Evolutionary conservation across 495 filamentous ascomycete genomes (phyloP), one percentile per base, ranked within the genome.

Genomic region (Penicillium samsonianum): DNA sequence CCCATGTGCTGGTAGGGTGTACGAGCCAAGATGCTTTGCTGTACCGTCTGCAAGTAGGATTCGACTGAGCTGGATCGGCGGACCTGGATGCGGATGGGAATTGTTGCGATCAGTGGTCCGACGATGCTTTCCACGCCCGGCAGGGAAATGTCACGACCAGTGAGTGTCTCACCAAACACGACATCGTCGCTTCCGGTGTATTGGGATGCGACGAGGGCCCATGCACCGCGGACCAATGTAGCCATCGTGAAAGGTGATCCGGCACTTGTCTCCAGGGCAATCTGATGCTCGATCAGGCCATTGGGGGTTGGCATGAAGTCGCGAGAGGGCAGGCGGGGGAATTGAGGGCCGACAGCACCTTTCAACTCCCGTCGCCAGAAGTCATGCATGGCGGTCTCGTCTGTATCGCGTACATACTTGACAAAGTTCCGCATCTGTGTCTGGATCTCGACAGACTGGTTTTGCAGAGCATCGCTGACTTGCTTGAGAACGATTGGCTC

Each of bases 1-100:
- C 88, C 88, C 64, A 82, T 77, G 46, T 89, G 86, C 67, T 91
- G 82, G 64, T 85, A 84, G 0, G 83, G 77, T 5, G 84, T 82
- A 1, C 80, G 78, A 1, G 73, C 72, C 19, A 83, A 65, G 22
- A 80, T 74, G 14, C 78, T 69, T 37, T 82, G 72, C 45, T 88
- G 83, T 2, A 90, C 72, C 0, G 67, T 45, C 31, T 78, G 74
- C 5, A 80, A 64, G 17, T 65, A 78, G 4, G 65, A 54, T 0
- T 65, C 64, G 3, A 77, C 65, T 6, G 69, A 63, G 37, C 45
- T 62, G 1, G 67, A 50, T 25, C 68, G 63, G 30, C 65, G 55
- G 5, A 76, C 58, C 7, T 65, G 63, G 4, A 88, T 68, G 1
- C 87, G 80, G 30, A 87, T 68, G 1, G 88, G 88, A 3, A 89